phyloP scores from a whole-genome alignment of 495 filamentous ascomycete species.

The Aspergillus haitiensis region DNA sequence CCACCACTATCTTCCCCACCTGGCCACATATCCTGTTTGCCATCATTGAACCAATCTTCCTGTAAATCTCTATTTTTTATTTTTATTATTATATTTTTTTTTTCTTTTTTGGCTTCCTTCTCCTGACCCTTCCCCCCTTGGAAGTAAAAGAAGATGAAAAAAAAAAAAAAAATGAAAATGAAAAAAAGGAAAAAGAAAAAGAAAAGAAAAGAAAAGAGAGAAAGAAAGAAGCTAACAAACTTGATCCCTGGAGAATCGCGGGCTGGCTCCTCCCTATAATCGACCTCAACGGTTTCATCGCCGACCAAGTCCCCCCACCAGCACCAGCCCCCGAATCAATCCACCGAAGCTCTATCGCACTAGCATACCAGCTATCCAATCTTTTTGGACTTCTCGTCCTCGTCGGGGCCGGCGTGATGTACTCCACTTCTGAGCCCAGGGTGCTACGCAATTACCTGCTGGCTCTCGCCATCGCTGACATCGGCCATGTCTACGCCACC shows the following conservation, averaged over 20 bases:
- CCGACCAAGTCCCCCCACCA: slow-evolving; percentile 55
- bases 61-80: slow-evolving; percentile 48
- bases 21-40: slow-evolving; percentile 48
- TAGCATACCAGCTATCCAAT: slow-evolving; percentile 67
- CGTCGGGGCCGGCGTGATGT: slow-evolving; percentile 58
- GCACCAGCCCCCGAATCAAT: slow-evolving; percentile 31
- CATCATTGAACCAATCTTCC: slow-evolving; percentile 65
- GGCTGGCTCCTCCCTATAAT: slow-evolving; percentile 58
- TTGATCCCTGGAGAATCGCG: slow-evolving; percentile 43
- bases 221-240: slow-evolving; percentile 8
- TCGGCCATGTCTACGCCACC: slow-evolving; percentile 68
- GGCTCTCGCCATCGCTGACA: slow-evolving; percentile 63
- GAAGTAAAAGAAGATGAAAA: background rate
- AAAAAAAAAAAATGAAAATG: slow-evolving; percentile 1
- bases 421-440: slow-evolving; percentile 60
- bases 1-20: slow-evolving; percentile 41
- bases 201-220: slow-evolving; percentile 4
- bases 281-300: slow-evolving; percentile 57
- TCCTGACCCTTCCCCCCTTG: slow-evolving; percentile 7
- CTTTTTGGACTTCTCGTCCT: slow-evolving; percentile 65
- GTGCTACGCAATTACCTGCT: slow-evolving; percentile 69
- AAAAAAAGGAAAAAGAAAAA: slow-evolving; percentile 2
- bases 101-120: slow-evolving; percentile 10
- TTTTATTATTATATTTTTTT: no score
- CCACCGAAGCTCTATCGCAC: slow-evolving; percentile 46